These are phyloP conservation scores for Microdochium paspali DNA, from an alignment of 2,329 filamentous ascomycete genomes.

Conservation along the genomic window DNA sequence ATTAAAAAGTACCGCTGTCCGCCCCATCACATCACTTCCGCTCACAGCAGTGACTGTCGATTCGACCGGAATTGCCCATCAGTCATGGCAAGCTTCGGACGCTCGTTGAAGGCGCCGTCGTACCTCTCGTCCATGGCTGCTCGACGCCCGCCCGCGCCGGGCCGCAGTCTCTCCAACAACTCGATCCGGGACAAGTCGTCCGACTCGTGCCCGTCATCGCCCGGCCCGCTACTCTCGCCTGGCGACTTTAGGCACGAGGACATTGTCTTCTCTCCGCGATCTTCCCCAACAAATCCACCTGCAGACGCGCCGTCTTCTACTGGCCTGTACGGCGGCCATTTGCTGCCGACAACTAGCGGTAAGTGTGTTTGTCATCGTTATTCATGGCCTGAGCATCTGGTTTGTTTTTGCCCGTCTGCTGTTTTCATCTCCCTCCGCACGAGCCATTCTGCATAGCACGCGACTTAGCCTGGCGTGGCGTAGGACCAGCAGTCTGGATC, in stretches of 20 bases:
- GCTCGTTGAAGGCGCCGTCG: conserved; percentile 37
- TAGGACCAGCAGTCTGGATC: neutral
- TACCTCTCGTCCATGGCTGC: conserved; percentile 29
- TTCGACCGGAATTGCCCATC: no score
- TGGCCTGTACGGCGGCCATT: conserved; percentile 8
- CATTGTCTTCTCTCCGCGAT: conserved; percentile 24
- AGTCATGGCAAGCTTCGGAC: conserved; percentile 36
- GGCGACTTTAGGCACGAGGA: conserved; percentile 19
- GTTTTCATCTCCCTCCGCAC: neutral
- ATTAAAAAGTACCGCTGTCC: no score
- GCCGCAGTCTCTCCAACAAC: conserved; percentile 31
- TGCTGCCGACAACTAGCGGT: conserved; percentile 6
- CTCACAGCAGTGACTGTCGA: conserved; percentile 2
- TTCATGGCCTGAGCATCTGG: no score
- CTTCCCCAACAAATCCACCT: conserved; percentile 15
- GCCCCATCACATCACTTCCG: conserved; percentile 1
- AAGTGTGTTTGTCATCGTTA: neutral
- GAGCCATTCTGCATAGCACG: neutral
- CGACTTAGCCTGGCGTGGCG: neutral
- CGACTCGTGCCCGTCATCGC: conserved; percentile 29
- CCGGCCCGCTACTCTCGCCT: conserved; percentile 5
- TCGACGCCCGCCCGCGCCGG: conserved; percentile 32
- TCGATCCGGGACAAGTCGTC: conserved; percentile 20
- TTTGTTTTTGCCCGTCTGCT: neutral
- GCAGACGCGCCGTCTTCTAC: conserved; percentile 8